Evolutionary conservation across 768 basidiomycete species (phyloP).

Genomic region (Suillus hirtellus): DNA sequence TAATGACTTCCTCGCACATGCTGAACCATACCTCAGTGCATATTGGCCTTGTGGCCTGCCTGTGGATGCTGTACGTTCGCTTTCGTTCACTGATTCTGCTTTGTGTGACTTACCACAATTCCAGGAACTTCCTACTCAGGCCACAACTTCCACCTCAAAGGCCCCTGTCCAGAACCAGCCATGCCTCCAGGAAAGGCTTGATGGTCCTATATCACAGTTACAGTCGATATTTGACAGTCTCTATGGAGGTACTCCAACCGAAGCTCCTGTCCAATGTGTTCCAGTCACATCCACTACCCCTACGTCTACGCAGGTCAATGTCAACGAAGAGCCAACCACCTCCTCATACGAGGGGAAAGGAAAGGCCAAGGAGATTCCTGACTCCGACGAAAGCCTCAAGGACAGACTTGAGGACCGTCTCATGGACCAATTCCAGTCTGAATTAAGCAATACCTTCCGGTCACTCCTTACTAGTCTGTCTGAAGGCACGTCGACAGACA

Average conservation of each 20-base stretch:
- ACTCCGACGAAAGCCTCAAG: conserved; percentile 4
- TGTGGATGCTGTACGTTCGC: conserved; percentile 6
- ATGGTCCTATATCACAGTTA: conserved; percentile 6
- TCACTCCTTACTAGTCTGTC: conserved; percentile 7
- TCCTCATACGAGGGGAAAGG: conserved; percentile 31
- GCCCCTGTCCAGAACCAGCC: background rate
- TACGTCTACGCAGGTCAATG: background rate
- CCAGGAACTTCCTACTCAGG: background rate
- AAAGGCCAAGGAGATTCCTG: conserved; percentile 34
- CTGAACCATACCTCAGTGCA: background rate
- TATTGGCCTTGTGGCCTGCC: background rate
- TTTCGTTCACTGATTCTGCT: background rate
- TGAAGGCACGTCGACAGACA: background rate
- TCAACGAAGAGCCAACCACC: background rate
- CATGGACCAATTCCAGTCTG: conserved; percentile 12
- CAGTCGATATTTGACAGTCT: conserved; percentile 5
- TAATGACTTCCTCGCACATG: background rate
- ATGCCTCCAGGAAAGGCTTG: background rate
- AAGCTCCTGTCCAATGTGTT: background rate
- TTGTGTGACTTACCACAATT: background rate
- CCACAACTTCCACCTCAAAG: background rate
- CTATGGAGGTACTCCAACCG: background rate
- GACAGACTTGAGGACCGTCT: conserved; percentile 9
- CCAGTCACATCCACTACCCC: conserved; percentile 7
- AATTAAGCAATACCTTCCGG: conserved; percentile 6